phyloP scores from a whole-genome alignment of 129 eudicot genomes.

The Flaveria trinervia region DNA sequence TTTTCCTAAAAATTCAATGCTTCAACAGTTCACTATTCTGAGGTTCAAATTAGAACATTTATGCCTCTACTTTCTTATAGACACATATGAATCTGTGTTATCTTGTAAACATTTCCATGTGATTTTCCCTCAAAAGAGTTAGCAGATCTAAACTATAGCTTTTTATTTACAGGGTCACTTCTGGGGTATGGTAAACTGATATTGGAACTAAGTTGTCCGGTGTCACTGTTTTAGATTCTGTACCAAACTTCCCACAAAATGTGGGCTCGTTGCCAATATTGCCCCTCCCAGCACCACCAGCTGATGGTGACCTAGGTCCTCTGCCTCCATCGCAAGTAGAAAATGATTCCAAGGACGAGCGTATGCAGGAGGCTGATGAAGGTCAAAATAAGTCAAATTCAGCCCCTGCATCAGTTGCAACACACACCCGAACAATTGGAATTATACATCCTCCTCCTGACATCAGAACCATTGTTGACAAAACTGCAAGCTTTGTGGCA shows the following conservation, averaged over 20 bases:
- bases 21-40: neutral
- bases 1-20: neutral
- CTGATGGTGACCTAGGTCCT: conserved; percentile 90
- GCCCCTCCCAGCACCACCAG: conserved; percentile 92
- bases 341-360: conserved; percentile 46
- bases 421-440: conserved; percentile 84
- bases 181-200: conserved; percentile 29
- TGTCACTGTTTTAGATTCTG: neutral
- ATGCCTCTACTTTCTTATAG: neutral
- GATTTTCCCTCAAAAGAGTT: neutral
- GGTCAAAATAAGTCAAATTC: conserved; percentile 34
- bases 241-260: conserved; percentile 22
- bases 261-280: conserved; percentile 72
- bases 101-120: neutral
- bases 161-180: conserved; percentile 27
- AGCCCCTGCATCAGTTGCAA: conserved; percentile 62
- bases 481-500: conserved; percentile 81
- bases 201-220: conserved; percentile 4
- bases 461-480: conserved; percentile 79
- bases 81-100: neutral
- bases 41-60: neutral
- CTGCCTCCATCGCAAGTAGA: conserved; percentile 65
- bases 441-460: conserved; percentile 93
- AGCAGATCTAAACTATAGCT: neutral
- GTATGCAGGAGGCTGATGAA: conserved; percentile 45